A percentile compares a stretch with the other conserved stretches of the same genome.
phyloP scores from a whole-genome alignment of 169 alveolate species.

The Cryptosporidium bovis region DNA sequence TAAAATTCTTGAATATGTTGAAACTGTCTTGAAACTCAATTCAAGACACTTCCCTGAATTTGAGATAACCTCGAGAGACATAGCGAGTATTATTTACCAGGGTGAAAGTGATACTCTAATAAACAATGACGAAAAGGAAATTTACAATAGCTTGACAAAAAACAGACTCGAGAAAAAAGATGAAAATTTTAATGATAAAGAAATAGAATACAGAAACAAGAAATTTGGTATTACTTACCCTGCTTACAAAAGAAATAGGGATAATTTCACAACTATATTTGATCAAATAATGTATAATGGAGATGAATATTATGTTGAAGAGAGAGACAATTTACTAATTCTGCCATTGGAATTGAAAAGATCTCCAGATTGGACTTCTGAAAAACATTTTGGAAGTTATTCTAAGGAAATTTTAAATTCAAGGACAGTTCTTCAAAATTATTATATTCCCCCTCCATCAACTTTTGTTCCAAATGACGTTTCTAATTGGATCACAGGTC shows the following conservation, averaged over 20 bases:
- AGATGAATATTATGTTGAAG: neutral
- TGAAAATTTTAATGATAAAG: neutral
- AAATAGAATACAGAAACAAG: neutral
- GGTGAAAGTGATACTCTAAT: conserved; percentile 46
- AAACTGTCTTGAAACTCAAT: conserved; percentile 37
- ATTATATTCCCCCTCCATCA: conserved; percentile 70
- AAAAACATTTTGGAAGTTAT: conserved; percentile 50
- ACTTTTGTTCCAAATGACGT: conserved; percentile 59
- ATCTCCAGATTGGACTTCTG: conserved; percentile 68
- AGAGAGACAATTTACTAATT: neutral
- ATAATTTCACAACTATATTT: conserved; percentile 45
- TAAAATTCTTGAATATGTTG: conserved; percentile 21
- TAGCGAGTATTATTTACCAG: conserved; percentile 44
- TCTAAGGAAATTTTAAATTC: conserved; percentile 14
- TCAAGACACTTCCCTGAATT: conserved; percentile 34
- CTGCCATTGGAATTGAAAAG: conserved; percentile 45
- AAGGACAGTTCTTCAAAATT: conserved; percentile 24
- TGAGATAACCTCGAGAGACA: conserved; percentile 54
- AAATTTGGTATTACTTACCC: conserved; percentile 18
- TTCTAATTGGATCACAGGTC: conserved; percentile 71
- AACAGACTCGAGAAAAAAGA: conserved; percentile 1
- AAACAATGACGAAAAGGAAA: conserved; percentile 1
- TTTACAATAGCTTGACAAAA: conserved; percentile 13
- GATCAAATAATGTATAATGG: conserved; percentile 49
- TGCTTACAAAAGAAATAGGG: conserved; percentile 32